These are phyloP conservation scores for Colletotrichum viniferum DNA, from an alignment of 2,329 filamentous ascomycete genomes.

Conservation along the genomic window DNA sequence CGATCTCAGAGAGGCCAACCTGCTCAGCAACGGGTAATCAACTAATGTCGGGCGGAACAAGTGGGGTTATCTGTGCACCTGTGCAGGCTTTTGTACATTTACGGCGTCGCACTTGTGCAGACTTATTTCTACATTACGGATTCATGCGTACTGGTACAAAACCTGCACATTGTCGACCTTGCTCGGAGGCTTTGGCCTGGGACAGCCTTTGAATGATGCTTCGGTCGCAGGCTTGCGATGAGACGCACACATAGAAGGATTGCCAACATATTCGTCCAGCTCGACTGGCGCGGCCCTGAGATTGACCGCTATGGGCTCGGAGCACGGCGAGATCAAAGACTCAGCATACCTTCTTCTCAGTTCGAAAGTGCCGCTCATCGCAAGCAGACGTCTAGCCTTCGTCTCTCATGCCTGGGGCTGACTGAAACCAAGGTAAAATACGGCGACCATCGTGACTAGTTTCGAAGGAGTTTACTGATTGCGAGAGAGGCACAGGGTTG, in stretches of 20 bases:
- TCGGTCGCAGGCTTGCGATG: not conserved
- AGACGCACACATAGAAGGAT: not conserved
- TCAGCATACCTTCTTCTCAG: no score
- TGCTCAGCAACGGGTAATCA: not conserved
- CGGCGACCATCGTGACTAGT: not conserved
- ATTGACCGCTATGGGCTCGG: not conserved
- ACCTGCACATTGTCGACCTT: not conserved
- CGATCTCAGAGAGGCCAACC: not conserved
- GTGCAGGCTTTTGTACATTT: not conserved
- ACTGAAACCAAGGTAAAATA: not conserved
- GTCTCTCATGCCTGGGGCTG: not conserved
- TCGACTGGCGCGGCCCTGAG: not conserved
- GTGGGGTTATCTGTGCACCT: not conserved
- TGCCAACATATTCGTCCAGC: not conserved
- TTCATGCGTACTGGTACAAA: not conserved
- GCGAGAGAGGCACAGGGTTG: not conserved
- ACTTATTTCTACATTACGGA: not conserved
- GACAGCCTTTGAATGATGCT: not conserved
- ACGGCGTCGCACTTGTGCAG: not conserved
- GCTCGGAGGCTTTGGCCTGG: not conserved
- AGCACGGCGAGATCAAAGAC: not conserved
- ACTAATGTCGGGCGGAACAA: not conserved
- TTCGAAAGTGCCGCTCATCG: no score
- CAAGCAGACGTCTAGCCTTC: no score
- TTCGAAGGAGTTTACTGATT: not conserved